These are phyloP conservation scores for Phoma herbarum DNA, from an alignment of 2,329 filamentous ascomycete species.

Conservation along the genomic window DNA sequence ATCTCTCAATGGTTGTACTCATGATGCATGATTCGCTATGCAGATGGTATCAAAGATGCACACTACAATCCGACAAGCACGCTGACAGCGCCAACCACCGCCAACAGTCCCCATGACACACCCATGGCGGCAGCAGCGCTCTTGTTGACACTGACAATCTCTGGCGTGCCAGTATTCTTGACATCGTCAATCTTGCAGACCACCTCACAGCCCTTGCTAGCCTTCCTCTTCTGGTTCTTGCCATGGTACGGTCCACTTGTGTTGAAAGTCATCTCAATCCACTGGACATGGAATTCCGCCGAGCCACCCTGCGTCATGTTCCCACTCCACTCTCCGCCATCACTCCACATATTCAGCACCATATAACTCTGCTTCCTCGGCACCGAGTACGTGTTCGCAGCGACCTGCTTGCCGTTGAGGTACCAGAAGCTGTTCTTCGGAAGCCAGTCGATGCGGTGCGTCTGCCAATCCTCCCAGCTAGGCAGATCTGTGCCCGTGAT, in stretches of 20 bases:
- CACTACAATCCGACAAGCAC: constrained; percentile 31
- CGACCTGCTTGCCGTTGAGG: constrained; percentile 60
- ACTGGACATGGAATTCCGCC: constrained; percentile 68
- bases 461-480: constrained; percentile 65
- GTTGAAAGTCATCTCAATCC: constrained; percentile 68
- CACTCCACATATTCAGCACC: constrained; percentile 69
- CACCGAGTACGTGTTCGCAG: constrained; percentile 64
- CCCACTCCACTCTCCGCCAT: constrained; percentile 68
- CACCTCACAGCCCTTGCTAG: constrained; percentile 41
- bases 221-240: constrained; percentile 29
- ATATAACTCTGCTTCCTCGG: constrained; percentile 63
- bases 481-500: constrained; percentile 59
- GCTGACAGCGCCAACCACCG: constrained; percentile 33
- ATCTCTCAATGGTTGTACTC: neutral
- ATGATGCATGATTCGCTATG: constrained; percentile 15
- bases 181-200: constrained; percentile 52
- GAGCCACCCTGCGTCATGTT: constrained; percentile 62
- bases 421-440: constrained; percentile 64
- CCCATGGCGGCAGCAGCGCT: constrained; percentile 27
- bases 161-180: constrained; percentile 44
- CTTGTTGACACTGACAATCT: constrained; percentile 39
- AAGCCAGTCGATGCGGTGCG: constrained; percentile 69
- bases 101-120: constrained; percentile 42
- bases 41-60: neutral
- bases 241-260: constrained; percentile 48